A percentile compares a stretch with the other conserved stretches of the same genome.
These are phyloP conservation scores for Dothistroma septosporum DNA, from an alignment of 2,329 filamentous ascomycete genomes.

Conservation along the genomic window DNA sequence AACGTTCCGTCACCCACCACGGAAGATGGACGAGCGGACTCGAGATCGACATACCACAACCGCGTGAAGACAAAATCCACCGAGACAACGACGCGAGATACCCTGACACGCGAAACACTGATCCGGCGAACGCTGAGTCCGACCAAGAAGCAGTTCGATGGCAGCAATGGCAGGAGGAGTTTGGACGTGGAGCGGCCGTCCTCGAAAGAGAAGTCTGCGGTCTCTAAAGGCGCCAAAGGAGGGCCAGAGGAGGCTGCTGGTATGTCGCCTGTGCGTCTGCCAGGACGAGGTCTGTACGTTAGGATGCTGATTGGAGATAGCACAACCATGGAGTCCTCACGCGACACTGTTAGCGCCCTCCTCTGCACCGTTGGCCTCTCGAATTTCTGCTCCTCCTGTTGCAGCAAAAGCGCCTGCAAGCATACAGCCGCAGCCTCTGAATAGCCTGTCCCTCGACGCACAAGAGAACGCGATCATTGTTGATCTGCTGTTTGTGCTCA, in stretches of 20 bases:
- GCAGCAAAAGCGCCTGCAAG: slow-evolving; percentile 64
- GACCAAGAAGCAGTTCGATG: slow-evolving; percentile 15
- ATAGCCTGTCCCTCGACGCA: slow-evolving; percentile 68
- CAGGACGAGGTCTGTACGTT: neutral
- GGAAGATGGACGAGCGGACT: slow-evolving; percentile 16
- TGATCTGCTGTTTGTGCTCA: slow-evolving; percentile 89
- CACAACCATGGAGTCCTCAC: slow-evolving; percentile 69
- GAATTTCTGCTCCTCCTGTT: slow-evolving; percentile 58
- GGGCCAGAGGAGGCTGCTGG: slow-evolving; percentile 15
- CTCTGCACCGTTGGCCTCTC: slow-evolving; percentile 65
- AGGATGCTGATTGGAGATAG: slow-evolving; percentile 12
- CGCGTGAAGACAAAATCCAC: slow-evolving; percentile 20
- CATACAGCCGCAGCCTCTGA: slow-evolving; percentile 64
- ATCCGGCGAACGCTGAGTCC: slow-evolving; percentile 21
- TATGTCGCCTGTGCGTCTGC: slow-evolving; percentile 21
- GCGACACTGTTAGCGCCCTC: slow-evolving; percentile 68
- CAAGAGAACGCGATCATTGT: slow-evolving; percentile 87
- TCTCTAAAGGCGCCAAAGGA: slow-evolving; percentile 1
- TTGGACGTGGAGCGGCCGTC: slow-evolving; percentile 16
- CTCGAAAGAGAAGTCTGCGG: slow-evolving; percentile 12
- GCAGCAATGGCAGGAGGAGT: slow-evolving; percentile 16
- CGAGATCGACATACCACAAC: slow-evolving; percentile 15
- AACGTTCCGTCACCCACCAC: slow-evolving; percentile 12
- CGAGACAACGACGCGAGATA: slow-evolving; percentile 19
- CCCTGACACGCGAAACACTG: slow-evolving; percentile 18